Conservation (phyloP, 306 rosid species). For the Prinsepia uniflora region DNA sequence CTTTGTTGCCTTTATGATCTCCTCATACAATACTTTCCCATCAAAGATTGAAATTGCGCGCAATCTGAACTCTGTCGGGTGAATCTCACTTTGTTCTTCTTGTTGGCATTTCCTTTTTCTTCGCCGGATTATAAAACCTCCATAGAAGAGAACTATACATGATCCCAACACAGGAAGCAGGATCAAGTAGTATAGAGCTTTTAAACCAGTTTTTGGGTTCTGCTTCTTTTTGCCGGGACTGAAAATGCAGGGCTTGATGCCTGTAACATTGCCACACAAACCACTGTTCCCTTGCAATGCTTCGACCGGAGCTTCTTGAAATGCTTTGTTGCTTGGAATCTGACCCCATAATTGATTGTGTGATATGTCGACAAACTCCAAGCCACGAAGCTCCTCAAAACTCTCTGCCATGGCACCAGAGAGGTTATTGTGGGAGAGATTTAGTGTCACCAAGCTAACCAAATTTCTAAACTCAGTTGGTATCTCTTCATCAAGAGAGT, state of each 20-base stretch:
- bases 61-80: slow-evolving; percentile 5
- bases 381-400: slow-evolving; percentile 3
- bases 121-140: neutral
- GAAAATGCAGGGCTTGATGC: slow-evolving; percentile 9
- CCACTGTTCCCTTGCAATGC: slow-evolving; percentile 31
- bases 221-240: neutral
- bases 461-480: slow-evolving; percentile 20
- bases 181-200: neutral
- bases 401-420: slow-evolving; percentile 27
- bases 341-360: slow-evolving; percentile 28
- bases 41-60: slow-evolving; percentile 20
- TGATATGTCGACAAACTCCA: slow-evolving; percentile 26
- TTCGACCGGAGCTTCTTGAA: slow-evolving; percentile 14
- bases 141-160: neutral
- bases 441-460: slow-evolving; percentile 29
- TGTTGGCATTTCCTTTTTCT: neutral
- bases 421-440: slow-evolving; percentile 44
- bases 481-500: slow-evolving; percentile 29
- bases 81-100: neutral
- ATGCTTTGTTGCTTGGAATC: slow-evolving; percentile 26
- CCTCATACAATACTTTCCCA: slow-evolving; percentile 29
- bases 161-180: slow-evolving; percentile 3
- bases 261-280: slow-evolving; percentile 30
- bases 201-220: neutral
- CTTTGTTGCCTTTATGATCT: slow-evolving; percentile 35